phyloP scores from a whole-genome alignment of 208 protist genomes.

The Acanthamoeba triangularis region DNA sequence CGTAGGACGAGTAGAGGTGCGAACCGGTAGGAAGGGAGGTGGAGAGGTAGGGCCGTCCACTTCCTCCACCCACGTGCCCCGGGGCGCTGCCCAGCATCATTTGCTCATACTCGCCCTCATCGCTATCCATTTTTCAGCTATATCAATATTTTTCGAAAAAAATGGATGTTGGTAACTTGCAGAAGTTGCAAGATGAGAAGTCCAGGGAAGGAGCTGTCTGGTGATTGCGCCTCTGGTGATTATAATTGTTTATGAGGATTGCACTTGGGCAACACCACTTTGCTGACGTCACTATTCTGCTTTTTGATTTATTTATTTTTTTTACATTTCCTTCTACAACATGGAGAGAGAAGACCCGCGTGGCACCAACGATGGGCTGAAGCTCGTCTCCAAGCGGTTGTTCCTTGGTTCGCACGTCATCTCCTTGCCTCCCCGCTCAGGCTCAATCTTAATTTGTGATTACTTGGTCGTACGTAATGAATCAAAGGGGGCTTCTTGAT shows the following conservation, averaged over 20 bases:
- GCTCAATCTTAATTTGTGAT: too few relatives aligned
- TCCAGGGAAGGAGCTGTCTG: neutral
- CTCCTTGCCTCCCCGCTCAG: neutral
- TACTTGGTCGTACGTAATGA: too few relatives aligned
- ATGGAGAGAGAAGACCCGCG: slow-evolving; percentile 42
- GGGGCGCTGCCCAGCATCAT: neutral
- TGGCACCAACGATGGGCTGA: slow-evolving; percentile 41
- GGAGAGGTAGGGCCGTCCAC: neutral
- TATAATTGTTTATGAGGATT: too few relatives aligned
- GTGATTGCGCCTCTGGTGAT: too few relatives aligned
- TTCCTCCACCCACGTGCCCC: neutral
- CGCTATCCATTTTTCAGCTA: neutral
- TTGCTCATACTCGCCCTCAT: neutral
- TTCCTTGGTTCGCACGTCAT: neutral
- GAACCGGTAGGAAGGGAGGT: neutral
- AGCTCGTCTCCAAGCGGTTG: slow-evolving; percentile 11
- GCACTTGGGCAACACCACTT: too few relatives aligned
- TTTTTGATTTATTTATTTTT: too few relatives aligned
- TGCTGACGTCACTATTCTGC: neutral
- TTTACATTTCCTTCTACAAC: neutral
- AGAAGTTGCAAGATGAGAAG: too few relatives aligned
- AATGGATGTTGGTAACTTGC: too few relatives aligned
- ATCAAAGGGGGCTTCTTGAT: slow-evolving; percentile 12
- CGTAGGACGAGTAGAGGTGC: slow-evolving; percentile 7
- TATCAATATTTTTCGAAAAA: too few relatives aligned